Evolutionary conservation across 495 filamentous ascomycete species (phyloP), one percentile per base, ranked within the genome.

Genomic region (Penicillium salamii): DNA sequence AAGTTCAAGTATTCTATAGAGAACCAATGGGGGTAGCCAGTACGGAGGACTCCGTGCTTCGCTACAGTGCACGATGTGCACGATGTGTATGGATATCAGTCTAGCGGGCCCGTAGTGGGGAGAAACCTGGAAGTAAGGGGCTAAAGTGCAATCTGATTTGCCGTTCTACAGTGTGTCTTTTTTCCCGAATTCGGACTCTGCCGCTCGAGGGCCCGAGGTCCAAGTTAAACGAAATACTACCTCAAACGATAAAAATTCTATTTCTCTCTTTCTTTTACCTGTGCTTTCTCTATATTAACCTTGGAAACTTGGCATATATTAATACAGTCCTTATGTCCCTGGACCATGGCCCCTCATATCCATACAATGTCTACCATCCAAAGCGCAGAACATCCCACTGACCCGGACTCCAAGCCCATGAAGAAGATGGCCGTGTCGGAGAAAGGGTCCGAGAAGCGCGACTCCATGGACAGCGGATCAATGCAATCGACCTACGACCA

Each of bases 401-500:
- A 53, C 26, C 50, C 37, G 46, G 52, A 52, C 23, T 46, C 38
- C 12, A 51, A 50, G 24, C 34, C 32, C 41, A 54, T 21, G 11
- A 44, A 57, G 13, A 40, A 55, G 40, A n/a, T 42, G 14, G 53
- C 55, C 12, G 7, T 54, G 9, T 12, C 50, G 11, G 62, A 65
- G 21, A 63, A 69, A 20, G 31, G 42, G 26, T 23, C 54, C 2
- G 50, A 50, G 26, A 49, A 53, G 32, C 42, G 50, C 19, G 58
- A 58, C 7, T 66, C 59, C 0, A 55, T 67, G 21, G 60, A 55
- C 18, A 61, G 55, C 6, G 55, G 52, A 8, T 67, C 64, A 8
- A 62, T 65, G 9, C 61, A 63, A 35, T 53, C 58, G 0, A 49
- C 46, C 14, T 61, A 65, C 29, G 79, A 82, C 46, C 66, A 68